Evolutionary conservation across 495 filamentous ascomycete genomes (phyloP).

Genomic region (Hyaloscypha bicolor): DNA sequence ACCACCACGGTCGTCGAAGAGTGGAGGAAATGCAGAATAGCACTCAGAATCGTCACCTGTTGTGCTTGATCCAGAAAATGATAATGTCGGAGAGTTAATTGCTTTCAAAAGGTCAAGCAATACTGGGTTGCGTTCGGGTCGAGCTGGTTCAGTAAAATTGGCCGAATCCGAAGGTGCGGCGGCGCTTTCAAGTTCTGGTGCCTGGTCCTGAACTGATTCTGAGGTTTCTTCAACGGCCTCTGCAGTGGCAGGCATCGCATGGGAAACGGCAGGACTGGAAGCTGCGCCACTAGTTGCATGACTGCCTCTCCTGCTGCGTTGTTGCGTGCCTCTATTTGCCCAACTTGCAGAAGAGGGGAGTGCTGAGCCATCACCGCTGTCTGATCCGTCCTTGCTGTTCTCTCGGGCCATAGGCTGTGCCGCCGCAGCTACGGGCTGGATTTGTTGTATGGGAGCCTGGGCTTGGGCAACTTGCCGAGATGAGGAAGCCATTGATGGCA

Average conservation of each 20-base stretch:
- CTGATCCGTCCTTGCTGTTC: constrained; percentile 73
- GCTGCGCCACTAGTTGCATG: constrained; percentile 75
- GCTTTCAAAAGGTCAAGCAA: constrained; percentile 25
- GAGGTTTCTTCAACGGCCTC: constrained; percentile 28
- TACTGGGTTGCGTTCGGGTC: constrained; percentile 27
- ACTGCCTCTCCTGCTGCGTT: constrained; percentile 72
- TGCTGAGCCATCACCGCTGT: constrained; percentile 75
- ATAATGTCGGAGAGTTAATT: constrained; percentile 25
- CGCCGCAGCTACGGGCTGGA: constrained; percentile 49
- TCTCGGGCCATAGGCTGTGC: constrained; percentile 75
- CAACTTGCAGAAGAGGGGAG: constrained; percentile 92
- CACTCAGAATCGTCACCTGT: not conserved
- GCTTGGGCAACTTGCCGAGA: constrained; percentile 43
- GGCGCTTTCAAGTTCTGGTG: constrained; percentile 4
- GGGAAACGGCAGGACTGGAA: constrained; percentile 76
- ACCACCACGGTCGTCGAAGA: constrained; percentile 80
- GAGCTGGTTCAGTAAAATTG: constrained; percentile 32
- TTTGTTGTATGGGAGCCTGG: constrained; percentile 51
- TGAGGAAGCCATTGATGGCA: constrained; percentile 44
- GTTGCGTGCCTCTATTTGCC: constrained; percentile 77
- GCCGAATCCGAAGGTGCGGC: constrained; percentile 30
- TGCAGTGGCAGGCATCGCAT: constrained; percentile 56
- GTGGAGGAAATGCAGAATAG: constrained; percentile 52
- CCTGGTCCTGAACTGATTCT: constrained; percentile 42
- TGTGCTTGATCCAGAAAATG: constrained; percentile 3